Evolutionary conservation across 2,329 filamentous ascomycete species (phyloP), one percentile per base, ranked within the genome.

Genomic region (Acrocalymma vagum): DNA sequence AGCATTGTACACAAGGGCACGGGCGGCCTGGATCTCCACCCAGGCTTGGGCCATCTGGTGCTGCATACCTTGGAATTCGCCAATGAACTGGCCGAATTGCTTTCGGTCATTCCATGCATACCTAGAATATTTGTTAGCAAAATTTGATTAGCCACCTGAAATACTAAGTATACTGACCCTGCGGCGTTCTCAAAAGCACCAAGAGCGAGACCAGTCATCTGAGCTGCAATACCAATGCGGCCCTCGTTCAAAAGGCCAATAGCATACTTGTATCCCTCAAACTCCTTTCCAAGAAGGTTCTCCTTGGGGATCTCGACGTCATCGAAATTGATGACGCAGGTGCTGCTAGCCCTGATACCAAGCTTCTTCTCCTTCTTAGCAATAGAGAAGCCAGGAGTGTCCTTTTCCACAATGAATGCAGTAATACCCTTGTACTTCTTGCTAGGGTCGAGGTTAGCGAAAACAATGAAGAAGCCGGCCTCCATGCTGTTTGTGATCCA

Each of bases 351-450:
- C 65, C 83, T 87, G 76, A 99, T 99, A 44, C 94, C 94, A 32
- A 99, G 85, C 80, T 99, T 99, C 87, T 97, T 97, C 80, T 99
- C 94, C 80, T 99, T 99, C 83, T 99, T 99, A 26, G 94, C 91
- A 63, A 99, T 95, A 47, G 83, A 86, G 79, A 99, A 96, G 22
- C 94, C 94, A 39, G 87, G 85, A 33, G 84, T 88, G 62, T 80
- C 86, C 78, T 96, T 96, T 74, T 96, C 92, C 27, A 97, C 86
- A 47, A 99, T 78, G 69, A 99, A 99, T 36, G 94, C 94, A 2
- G 91, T 92, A 72, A 99, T 99, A 43, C 94, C 94, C 74, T 92
- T 93, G 81, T 99, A 96, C 37, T 91, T 93, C 76, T 93, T 91
- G 75, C 83, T 86, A 1, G 87, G 92, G 67, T 96, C 87, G 25